These are phyloP conservation scores for Phialophora chinensis DNA, from an alignment of 2,329 filamentous ascomycete species.

Conservation along the genomic window DNA sequence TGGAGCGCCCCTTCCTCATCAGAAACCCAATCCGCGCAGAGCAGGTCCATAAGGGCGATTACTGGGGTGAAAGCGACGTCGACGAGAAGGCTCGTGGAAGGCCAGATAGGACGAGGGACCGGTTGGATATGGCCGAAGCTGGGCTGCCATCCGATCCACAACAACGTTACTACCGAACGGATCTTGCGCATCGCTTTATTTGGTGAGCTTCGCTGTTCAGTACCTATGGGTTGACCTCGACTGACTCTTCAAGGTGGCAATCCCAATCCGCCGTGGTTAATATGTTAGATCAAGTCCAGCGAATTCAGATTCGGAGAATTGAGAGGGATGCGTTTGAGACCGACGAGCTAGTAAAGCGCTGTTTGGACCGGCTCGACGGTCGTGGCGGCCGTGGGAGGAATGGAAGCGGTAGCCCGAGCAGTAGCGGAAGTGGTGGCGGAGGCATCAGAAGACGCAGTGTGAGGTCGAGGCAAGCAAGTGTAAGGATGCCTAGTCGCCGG, in stretches of 20 bases:
- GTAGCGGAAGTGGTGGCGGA: conserved; percentile 16
- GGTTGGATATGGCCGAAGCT: conserved; percentile 33
- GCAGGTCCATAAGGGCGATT: conserved; percentile 29
- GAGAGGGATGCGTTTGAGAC: conserved; percentile 36
- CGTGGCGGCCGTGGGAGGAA: conserved; percentile 25
- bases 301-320: conserved; percentile 38
- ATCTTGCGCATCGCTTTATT: conserved; percentile 35
- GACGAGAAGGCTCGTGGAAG: conserved; percentile 28
- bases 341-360: conserved; percentile 33
- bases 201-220: conserved; percentile 19
- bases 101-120: conserved; percentile 23
- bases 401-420: conserved; percentile 15
- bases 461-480: conserved; percentile 23
- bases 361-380: conserved; percentile 18
- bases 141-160: conserved; percentile 26
- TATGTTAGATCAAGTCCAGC: conserved; percentile 34
- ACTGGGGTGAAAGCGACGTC: conserved; percentile 32
- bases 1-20: conserved; percentile 37
- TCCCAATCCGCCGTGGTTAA: conserved; percentile 23
- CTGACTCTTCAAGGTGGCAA: conserved; percentile 31
- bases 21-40: conserved; percentile 26
- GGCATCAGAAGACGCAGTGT: conserved; percentile 28
- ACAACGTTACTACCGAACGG: conserved; percentile 35
- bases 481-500: conserved; percentile 19
- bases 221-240: background rate